phyloP scores from a whole-genome alignment of 176 grass and related monocot species.

The Hyparrhenia diplandra region DNA sequence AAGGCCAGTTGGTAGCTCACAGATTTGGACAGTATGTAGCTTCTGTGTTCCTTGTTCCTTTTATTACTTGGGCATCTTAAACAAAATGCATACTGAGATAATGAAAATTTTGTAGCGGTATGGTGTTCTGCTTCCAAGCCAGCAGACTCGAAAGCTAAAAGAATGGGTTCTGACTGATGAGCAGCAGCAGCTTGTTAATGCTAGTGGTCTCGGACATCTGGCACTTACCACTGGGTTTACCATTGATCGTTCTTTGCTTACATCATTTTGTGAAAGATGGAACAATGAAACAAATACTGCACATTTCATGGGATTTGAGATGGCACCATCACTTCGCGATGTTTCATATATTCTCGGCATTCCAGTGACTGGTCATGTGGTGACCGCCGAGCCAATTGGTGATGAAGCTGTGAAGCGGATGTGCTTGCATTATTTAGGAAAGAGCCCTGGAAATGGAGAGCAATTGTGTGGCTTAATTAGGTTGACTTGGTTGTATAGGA shows the following conservation, averaged over 20 bases:
- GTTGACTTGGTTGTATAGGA: slow-evolving; percentile 60
- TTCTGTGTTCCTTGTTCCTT: neutral
- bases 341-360: slow-evolving; percentile 59
- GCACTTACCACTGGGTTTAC: slow-evolving; percentile 60
- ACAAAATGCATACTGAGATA: slow-evolving; percentile 17
- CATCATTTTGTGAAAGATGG: slow-evolving; percentile 57
- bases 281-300: slow-evolving; percentile 66
- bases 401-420: slow-evolving; percentile 56
- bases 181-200: slow-evolving; percentile 49
- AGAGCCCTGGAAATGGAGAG: slow-evolving; percentile 50
- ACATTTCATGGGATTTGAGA: slow-evolving; percentile 59
- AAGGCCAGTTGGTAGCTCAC: slow-evolving; percentile 47
- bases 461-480: slow-evolving; percentile 57
- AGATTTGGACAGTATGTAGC: slow-evolving; percentile 45
- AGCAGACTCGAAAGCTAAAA: slow-evolving; percentile 59
- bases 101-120: slow-evolving; percentile 34
- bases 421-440: slow-evolving; percentile 53
- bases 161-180: slow-evolving; percentile 57
- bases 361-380: slow-evolving; percentile 57
- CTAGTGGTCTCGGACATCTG: slow-evolving; percentile 63
- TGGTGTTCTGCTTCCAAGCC: slow-evolving; percentile 58
- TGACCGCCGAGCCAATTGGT: slow-evolving; percentile 42
- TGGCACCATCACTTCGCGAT: slow-evolving; percentile 51
- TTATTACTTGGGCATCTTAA: neutral
- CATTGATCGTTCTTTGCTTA: slow-evolving; percentile 57